Evolutionary conservation across 768 basidiomycete species (phyloP), one percentile per base, ranked within the genome.

Genomic region (Russula sp.): DNA sequence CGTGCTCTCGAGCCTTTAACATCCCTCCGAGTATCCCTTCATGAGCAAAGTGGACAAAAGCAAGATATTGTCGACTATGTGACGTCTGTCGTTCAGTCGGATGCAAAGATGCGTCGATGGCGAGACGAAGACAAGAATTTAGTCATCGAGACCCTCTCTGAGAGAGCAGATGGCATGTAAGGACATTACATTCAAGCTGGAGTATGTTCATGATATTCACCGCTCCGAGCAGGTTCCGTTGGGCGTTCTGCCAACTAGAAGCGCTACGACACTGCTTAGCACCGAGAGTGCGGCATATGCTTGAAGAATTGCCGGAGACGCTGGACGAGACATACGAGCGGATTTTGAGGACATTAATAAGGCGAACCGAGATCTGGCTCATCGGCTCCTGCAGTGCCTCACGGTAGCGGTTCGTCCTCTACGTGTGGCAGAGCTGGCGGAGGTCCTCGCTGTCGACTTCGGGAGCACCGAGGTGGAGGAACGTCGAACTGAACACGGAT

Each of bases 301-400:
- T 57, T 2, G n/a, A 57, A 13, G 56, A 46, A 57, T 44, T 57
- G 28, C 42, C 56, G 2, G 56, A 44, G 7, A 13, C 56, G 0
- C 28, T 57, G 11, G 56, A 57, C 56, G 56, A 57, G 28, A 57
- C 56, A 7, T 57, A 57, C 42, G 40, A 44, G 16, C 56, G 56
- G 1, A n/a, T 57, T n/a, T 8, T 57, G 3, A 28, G 56, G 56
- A 57, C 10, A 57, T 57, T n/a, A 57, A 44, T 11, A 57, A 46
- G 56, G 42, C 56, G 22, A 57, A 57, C 11, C 20, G 56, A 14
- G 56, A 26, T 5, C 56, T 46, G 3, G 56, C 42, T 13, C 40
- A 28, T 30, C 56, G 42, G 7, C 24, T 57, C 10, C 22, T 57
- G 5, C 56, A 57, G 30, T 57, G 56, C 34, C 56, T 57, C 28